Evolutionary conservation across 2,329 filamentous ascomycete genomes (phyloP).

Genomic region (Aureobasidium sp.): DNA sequence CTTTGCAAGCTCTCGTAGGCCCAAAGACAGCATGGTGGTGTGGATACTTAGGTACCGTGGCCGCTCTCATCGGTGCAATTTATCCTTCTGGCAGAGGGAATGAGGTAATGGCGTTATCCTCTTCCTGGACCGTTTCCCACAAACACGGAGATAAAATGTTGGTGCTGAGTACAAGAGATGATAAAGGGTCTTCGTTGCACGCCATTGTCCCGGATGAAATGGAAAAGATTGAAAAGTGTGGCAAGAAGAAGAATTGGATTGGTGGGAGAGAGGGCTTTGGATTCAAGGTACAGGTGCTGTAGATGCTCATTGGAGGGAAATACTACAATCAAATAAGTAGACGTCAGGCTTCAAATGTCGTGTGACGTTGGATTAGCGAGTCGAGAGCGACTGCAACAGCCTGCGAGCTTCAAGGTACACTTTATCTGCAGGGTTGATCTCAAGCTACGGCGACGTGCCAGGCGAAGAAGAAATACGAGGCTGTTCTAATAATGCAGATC

Average conservation of each 20-base stretch:
- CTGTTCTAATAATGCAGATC: neutral
- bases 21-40: slow-evolving; percentile 57
- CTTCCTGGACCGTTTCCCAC: slow-evolving; percentile 37
- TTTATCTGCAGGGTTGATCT: neutral
- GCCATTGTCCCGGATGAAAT: slow-evolving; percentile 37
- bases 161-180: slow-evolving; percentile 33
- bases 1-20: slow-evolving; percentile 48
- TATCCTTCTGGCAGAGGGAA: slow-evolving; percentile 51
- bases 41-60: slow-evolving; percentile 55
- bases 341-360: neutral
- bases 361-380: neutral
- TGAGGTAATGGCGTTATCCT: slow-evolving; percentile 35
- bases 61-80: slow-evolving; percentile 49
- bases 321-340: no score
- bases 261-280: slow-evolving; percentile 36
- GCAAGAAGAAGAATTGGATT: slow-evolving; percentile 55
- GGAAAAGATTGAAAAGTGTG: slow-evolving; percentile 46
- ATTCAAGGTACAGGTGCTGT: slow-evolving; percentile 32
- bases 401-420: neutral
- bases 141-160: slow-evolving; percentile 38
- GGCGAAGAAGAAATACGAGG: neutral
- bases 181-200: slow-evolving; percentile 32
- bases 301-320: no score
- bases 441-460: neutral
- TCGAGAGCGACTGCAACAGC: neutral